Evolutionary conservation across 176 grass and related monocot genomes (phyloP).

Genomic region (Eragrostis curvula): DNA sequence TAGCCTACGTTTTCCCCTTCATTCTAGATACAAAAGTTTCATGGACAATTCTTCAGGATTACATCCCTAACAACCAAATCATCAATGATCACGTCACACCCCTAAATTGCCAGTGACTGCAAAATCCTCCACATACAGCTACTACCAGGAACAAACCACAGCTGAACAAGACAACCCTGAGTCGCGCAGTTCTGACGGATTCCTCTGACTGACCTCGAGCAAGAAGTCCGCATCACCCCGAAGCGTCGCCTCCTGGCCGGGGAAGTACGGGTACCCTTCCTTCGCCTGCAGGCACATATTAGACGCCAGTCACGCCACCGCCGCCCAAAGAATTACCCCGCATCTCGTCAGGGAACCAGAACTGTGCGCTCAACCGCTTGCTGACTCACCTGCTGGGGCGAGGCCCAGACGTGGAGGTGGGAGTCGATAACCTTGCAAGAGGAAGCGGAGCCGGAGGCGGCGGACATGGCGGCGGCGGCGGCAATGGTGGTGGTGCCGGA

Average conservation of each 20-base stretch:
- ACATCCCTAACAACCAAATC: not conserved
- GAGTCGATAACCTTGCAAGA: slow-evolving; percentile 73
- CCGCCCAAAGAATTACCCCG: not conserved
- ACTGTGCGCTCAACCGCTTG: not conserved
- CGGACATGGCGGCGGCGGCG: slow-evolving; percentile 41
- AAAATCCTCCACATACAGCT: not conserved
- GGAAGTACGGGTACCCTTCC: slow-evolving; percentile 64
- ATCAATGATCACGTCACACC: not conserved
- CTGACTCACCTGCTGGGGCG: slow-evolving; percentile 58
- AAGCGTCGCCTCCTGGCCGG: slow-evolving; percentile 75
- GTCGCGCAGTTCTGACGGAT: not conserved
- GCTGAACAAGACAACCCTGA: not conserved
- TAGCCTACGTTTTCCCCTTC: not conserved
- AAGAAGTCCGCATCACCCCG: slow-evolving; percentile 82
- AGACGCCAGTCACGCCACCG: not conserved
- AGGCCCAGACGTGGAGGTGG: slow-evolving; percentile 94
- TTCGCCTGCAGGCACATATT: slow-evolving; percentile 44
- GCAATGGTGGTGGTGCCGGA: slow-evolving; percentile 26
- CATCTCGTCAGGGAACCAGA: not conserved
- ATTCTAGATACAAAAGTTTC: not conserved
- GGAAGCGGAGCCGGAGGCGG: slow-evolving; percentile 27
- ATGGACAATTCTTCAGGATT: not conserved
- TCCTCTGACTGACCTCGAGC: slow-evolving; percentile 61
- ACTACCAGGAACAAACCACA: not conserved
- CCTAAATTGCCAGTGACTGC: not conserved